Evolutionary conservation across 352 stramenopile genomes (phyloP), one percentile per base, ranked within the genome.

Genomic region (Phytopythium vexans): DNA sequence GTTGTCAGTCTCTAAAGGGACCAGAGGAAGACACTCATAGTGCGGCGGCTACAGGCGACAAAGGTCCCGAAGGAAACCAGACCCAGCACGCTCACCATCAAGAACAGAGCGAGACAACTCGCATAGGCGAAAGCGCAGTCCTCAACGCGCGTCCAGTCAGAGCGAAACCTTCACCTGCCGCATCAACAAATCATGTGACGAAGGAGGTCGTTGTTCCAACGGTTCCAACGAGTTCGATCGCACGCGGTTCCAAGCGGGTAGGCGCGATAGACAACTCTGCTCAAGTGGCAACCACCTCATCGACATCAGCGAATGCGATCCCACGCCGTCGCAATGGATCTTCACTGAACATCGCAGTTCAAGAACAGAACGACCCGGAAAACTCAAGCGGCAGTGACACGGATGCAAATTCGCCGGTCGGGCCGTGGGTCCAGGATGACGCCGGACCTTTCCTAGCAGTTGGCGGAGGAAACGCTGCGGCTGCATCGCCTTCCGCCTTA

Each of bases 401-500:
- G 3, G 48, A 54, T 21, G 21, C 15, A 8, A 37, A 61, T 0
- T 88, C 77, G 9, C 73, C 75, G 1, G 61, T 88, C 10, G 77
- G 75, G 9, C 77, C 77, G 7, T 88, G 77, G 77, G 42, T 72
- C 4, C 38, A 64, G 0, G 58, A 73, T 14, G 42, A 68, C 14
- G 61, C 67, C 32, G 21, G 21, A 43, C 12, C 41, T 40, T 48
- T 37, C 21, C 5, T 42, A 41, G 12, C 38, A 47, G 45, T 16
- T 60, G 16, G 33, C 27, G 7, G 41, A 1, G n/a, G 16, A 9
- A 49, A 35, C 14, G 39, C 54, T 3, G 54, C 58, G 14, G 56
- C 55, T 41, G 53, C 46, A 11, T 71, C 62, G 11, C 45, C 55
- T 39, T 70, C 57, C 0, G 52, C 56, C 6, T 72, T 62, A 8